Evolutionary conservation across 495 filamentous ascomycete genomes (phyloP).

Genomic region (Neurospora africana): DNA sequence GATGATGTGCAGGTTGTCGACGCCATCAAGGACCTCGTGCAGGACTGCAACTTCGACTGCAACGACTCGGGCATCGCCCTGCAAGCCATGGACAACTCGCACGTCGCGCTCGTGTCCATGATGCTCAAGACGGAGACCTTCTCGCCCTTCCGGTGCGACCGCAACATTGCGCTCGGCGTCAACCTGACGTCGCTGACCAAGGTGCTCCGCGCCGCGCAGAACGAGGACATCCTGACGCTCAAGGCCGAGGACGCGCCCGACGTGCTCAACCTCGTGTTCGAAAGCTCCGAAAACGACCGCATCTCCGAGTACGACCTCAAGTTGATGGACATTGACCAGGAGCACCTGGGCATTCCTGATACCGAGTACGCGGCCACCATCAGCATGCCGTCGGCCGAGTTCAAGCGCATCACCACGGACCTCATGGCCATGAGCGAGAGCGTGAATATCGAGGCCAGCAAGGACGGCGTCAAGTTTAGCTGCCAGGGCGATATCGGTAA

Average conservation of each 20-base stretch:
- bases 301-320: constrained; percentile 99
- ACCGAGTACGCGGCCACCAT: constrained; percentile 94
- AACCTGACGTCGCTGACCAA: constrained; percentile 95
- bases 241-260: constrained; percentile 97
- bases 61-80: constrained; percentile 98
- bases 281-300: constrained; percentile 77
- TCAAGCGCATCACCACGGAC: constrained; percentile 90
- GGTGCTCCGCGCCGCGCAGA: constrained; percentile 88
- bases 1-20: constrained; percentile 66
- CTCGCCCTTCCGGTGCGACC: constrained; percentile 95
- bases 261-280: constrained; percentile 88
- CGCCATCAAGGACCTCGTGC: constrained; percentile 97
- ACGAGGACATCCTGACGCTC: constrained; percentile 88
- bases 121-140: constrained; percentile 92
- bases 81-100: constrained; percentile 99
- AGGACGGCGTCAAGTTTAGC: constrained; percentile 96
- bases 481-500: constrained; percentile 92
- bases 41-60: constrained; percentile 99
- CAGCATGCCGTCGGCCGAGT: constrained; percentile 79
- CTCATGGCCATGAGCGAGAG: constrained; percentile 76
- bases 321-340: constrained; percentile 99
- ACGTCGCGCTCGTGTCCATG: constrained; percentile 98
- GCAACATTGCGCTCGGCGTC: constrained; percentile 96
- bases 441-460: constrained; percentile 94
- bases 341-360: constrained; percentile 96